Conservation (phyloP, 2,329 filamentous ascomycete genomes). For the Pseudogymnoascus verrucosus region DNA sequence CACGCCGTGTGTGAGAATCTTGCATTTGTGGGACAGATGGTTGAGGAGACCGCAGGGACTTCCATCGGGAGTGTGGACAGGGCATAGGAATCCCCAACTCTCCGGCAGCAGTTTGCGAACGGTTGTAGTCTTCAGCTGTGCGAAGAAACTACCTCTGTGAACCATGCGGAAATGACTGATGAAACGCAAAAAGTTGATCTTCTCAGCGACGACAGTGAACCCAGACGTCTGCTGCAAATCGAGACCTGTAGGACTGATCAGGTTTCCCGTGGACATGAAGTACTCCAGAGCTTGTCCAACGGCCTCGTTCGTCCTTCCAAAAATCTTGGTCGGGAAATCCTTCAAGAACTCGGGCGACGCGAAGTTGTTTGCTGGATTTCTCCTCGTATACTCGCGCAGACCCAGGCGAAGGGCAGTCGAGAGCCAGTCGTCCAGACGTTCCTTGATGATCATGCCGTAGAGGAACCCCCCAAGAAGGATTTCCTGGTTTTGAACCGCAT, state of each 20-base stretch:
- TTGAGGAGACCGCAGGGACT: slow-evolving; percentile 90
- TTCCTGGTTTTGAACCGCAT: slow-evolving; percentile 94
- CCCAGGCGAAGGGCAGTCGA: slow-evolving; percentile 42
- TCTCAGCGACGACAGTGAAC: slow-evolving; percentile 94
- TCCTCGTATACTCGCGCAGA: slow-evolving; percentile 50
- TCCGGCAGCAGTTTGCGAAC: slow-evolving; percentile 93
- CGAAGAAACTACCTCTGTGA: slow-evolving; percentile 97
- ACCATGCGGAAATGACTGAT: slow-evolving; percentile 99
- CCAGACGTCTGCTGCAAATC: slow-evolving; percentile 92
- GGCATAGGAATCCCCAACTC: slow-evolving; percentile 96
- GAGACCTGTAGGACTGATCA: slow-evolving; percentile 82
- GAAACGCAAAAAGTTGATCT: slow-evolving; percentile 97
- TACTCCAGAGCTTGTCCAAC: slow-evolving; percentile 84
- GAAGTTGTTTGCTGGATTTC: slow-evolving; percentile 59
- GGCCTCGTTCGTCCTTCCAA: slow-evolving; percentile 78
- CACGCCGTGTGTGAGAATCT: slow-evolving; percentile 67
- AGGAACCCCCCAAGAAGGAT: slow-evolving; percentile 87
- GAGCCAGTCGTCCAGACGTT: slow-evolving; percentile 85
- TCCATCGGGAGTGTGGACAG: slow-evolving; percentile 95
- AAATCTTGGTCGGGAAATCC: slow-evolving; percentile 71
- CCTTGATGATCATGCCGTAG: slow-evolving; percentile 93
- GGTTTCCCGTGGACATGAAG: slow-evolving; percentile 91
- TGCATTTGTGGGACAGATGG: slow-evolving; percentile 91
- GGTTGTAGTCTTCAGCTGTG: slow-evolving; percentile 92
- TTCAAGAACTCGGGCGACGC: slow-evolving; percentile 67